phyloP scores from a whole-genome alignment of 192 early-diverging fungal species.

The Dimargaris verticillata region DNA sequence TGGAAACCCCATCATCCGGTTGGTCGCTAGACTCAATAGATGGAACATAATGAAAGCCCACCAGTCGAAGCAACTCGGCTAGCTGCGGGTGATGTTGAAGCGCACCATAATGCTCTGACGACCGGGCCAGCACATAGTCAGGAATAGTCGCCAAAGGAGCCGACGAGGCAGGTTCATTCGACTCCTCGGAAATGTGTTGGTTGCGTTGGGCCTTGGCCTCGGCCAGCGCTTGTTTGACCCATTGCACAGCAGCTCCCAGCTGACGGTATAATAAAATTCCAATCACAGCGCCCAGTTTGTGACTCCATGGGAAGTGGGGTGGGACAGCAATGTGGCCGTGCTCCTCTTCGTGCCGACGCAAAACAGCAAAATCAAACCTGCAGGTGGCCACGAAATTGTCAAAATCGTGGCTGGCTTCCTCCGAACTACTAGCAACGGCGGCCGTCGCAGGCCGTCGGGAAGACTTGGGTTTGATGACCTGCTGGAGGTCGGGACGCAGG shows the following conservation, averaged over 20 bases:
- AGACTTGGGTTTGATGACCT: background rate
- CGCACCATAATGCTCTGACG: background rate
- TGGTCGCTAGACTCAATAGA: background rate
- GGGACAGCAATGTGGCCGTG: background rate
- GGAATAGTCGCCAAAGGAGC: background rate
- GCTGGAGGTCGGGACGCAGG: slow-evolving; percentile 3
- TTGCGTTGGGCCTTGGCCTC: background rate
- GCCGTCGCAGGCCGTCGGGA: background rate
- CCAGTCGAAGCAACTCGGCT: background rate
- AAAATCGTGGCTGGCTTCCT: background rate
- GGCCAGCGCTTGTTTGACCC: background rate
- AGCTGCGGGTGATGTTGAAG: background rate
- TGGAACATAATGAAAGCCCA: slow-evolving; percentile 1
- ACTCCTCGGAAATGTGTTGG: background rate
- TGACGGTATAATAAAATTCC: background rate
- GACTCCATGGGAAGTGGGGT: background rate
- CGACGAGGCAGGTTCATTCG: background rate
- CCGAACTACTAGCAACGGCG: background rate
- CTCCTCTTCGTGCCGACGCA: background rate
- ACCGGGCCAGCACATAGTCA: background rate
- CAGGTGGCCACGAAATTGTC: background rate
- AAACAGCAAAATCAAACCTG: background rate
- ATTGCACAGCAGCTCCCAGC: background rate
- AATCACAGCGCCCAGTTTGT: background rate
- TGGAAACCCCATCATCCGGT: background rate